Conservation (phyloP, 139 green algal species). For the Closterium sp. region DNA sequence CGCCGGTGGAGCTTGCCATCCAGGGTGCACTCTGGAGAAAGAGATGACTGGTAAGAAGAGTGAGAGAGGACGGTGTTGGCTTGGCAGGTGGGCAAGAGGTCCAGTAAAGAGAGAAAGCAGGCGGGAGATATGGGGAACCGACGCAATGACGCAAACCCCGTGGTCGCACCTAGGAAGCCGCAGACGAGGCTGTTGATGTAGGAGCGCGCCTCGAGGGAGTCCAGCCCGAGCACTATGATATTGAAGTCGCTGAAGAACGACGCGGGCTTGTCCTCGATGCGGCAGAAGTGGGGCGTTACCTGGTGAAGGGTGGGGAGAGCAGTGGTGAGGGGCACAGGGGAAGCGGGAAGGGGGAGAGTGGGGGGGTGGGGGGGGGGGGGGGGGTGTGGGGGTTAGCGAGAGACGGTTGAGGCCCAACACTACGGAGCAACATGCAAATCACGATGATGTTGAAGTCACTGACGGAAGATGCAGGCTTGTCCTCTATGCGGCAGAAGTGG, state of each 20-base stretch:
- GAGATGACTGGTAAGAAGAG: no score
- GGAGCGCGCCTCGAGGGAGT: constrained; percentile 92
- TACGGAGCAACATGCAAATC: no score
- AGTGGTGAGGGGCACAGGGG: constrained; percentile 51
- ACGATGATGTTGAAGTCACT: constrained; percentile 83
- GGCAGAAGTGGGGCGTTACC: constrained; percentile 74
- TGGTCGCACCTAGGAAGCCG: constrained; percentile 76
- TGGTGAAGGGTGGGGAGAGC: neutral
- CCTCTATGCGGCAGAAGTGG: constrained; percentile 91
- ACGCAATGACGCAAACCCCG: constrained; percentile 74
- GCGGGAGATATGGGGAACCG: no score
- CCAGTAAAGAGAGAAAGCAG: no score
- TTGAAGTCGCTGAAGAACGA: constrained; percentile 92
- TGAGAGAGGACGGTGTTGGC: no score
- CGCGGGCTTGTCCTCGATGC: constrained; percentile 92
- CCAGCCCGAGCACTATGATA: constrained; percentile 92
- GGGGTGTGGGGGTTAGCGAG: constrained; percentile 57
- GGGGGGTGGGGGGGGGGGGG: neutral
- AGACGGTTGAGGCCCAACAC: no score
- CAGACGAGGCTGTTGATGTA: constrained; percentile 98
- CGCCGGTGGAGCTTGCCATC: no score
- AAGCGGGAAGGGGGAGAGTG: neutral
- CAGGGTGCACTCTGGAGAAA: no score
- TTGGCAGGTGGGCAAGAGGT: no score
- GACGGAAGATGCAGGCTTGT: constrained; percentile 89